Percentiles rank a stretch among this genome's conserved stretches.
phyloP scores from a whole-genome alignment of 106 monocot species.

The Acorus calamus region DNA sequence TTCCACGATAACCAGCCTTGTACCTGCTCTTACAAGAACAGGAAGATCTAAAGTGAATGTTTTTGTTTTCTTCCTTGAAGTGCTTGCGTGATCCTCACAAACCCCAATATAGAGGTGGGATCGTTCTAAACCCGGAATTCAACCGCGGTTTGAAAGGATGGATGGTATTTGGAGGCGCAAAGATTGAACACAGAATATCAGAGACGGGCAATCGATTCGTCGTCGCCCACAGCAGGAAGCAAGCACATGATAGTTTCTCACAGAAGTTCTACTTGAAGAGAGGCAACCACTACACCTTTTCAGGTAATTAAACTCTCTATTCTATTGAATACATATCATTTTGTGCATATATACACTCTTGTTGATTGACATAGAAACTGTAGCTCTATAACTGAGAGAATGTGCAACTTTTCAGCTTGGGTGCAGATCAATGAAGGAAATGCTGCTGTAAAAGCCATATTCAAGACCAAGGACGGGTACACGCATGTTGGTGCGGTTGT shows the following conservation, averaged over 20 bases:
- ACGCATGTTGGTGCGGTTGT: constrained; percentile 35
- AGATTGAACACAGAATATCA: constrained; percentile 9
- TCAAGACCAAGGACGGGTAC: constrained; percentile 24
- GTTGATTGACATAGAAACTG: neutral
- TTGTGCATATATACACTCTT: neutral
- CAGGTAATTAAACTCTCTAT: constrained; percentile 27
- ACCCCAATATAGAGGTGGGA: constrained; percentile 60
- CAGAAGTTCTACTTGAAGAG: constrained; percentile 40
- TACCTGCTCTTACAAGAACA: neutral
- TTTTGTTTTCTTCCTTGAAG: constrained; percentile 16
- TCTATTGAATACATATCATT: neutral
- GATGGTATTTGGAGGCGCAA: constrained; percentile 24
- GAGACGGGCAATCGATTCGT: constrained; percentile 29
- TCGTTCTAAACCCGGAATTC: constrained; percentile 54
- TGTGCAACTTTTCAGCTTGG: constrained; percentile 42
- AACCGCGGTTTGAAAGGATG: constrained; percentile 37
- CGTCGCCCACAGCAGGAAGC: constrained; percentile 10
- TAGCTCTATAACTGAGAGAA: neutral
- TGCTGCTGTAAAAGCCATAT: constrained; percentile 18
- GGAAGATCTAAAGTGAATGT: neutral
- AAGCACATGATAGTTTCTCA: constrained; percentile 29
- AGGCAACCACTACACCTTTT: constrained; percentile 54
- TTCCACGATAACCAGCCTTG: too few relatives aligned
- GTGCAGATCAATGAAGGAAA: constrained; percentile 31
- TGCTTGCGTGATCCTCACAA: constrained; percentile 49